Evolutionary conservation across 306 rosid genomes (phyloP), one percentile per base, ranked within the genome.

Genomic region (Prunus fruticosa): DNA sequence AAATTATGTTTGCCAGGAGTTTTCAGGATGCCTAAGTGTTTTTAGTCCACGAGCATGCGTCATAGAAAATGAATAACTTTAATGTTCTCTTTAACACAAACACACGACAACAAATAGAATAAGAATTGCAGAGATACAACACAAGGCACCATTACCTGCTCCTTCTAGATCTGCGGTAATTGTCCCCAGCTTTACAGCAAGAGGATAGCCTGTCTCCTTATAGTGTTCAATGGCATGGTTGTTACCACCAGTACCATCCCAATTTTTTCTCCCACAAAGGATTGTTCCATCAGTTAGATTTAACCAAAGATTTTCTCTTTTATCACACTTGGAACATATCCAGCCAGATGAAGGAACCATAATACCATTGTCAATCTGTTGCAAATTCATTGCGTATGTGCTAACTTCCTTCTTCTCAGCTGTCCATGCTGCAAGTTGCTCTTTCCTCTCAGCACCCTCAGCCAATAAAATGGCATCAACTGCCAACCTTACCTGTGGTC

Each of bases 161-260:
- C 90, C 97, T 83, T 95, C 97, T 43, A 95, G 88, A 85, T 95
- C 99, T 67, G 97, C 93, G 13, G 99, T 92, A 76, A 95, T 88
- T 62, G 99, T 95, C 62, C 99, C 99, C 34, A 95, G 93, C 87
- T 95, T 95, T 60, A 95, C 97, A 38, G 99, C 96, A 88, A 95
- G 93, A 71, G 99, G 99, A 75, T 89, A 89, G 80, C 87, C 75
- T 0, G 97, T 92, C 77, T 90, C 86, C 71, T 87, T 89, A 64
- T 89, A 95, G 84, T 92, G 91, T 54, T 92, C 92, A 82, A 90
- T 30, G 16, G 99, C 99, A 80, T 95, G 99, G 84, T 95, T 83
- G 83, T 95, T 95, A 54, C 99, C 99, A 71, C 99, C 99, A 68
- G 77, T 92, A 64, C 99, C 97, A 76, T 92, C 99, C 97, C 97